Evolutionary conservation across 495 filamentous ascomycete genomes (phyloP).

Genomic region (Hypomontagnella monticulosa): DNA sequence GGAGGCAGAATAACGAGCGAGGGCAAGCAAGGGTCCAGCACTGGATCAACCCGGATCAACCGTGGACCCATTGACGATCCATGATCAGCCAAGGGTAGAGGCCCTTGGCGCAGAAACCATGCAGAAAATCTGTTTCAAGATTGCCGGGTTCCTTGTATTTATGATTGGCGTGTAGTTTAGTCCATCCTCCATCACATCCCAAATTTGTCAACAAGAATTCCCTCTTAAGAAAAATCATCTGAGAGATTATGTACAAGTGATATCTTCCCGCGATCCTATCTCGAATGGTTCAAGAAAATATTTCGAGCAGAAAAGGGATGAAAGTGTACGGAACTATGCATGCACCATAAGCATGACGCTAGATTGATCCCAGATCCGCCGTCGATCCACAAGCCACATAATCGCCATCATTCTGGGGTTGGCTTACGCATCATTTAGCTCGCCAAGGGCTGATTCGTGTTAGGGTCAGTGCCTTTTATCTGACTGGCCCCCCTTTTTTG

Average conservation of each 20-base stretch:
- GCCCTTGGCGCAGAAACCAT: conserved; percentile 40
- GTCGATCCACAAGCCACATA: conserved; percentile 13
- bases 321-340: neutral
- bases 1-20: conserved; percentile 21
- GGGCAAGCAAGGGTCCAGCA: conserved; percentile 30
- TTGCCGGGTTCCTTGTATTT: conserved; percentile 22
- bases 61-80: conserved; percentile 42
- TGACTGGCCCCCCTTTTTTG: too few relatives aligned
- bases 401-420: conserved; percentile 10
- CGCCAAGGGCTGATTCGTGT: neutral
- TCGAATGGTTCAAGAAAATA: neutral
- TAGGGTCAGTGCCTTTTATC: conserved; percentile 8
- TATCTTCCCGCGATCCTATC: conserved; percentile 6
- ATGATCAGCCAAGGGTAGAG: conserved; percentile 36
- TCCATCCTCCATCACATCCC: conserved; percentile 11
- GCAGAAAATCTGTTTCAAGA: conserved; percentile 46
- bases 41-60: conserved; percentile 40
- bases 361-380: conserved; percentile 31
- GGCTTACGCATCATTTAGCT: conserved; percentile 1
- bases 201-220: conserved; percentile 22
- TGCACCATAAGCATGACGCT: conserved; percentile 9
- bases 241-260: conserved; percentile 11
- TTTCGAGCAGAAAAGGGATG: neutral
- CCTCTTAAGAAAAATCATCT: conserved; percentile 14
- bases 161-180: conserved; percentile 37